Conservation (phyloP, 2,329 filamentous ascomycete species). For the Talaromyces sp. region DNA sequence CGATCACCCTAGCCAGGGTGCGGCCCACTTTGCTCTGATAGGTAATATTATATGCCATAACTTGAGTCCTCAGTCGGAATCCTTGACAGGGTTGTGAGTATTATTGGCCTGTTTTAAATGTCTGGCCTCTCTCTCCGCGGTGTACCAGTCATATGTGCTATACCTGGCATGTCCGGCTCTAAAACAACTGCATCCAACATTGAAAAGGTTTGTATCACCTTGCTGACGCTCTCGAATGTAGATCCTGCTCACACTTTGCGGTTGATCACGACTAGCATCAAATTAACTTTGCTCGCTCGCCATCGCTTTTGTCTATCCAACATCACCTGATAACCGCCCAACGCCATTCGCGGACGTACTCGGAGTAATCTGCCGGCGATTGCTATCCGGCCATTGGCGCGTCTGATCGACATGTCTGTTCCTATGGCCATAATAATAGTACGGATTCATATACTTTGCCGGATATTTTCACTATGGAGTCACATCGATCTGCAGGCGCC, state of each 20-base stretch:
- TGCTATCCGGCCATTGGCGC: neutral
- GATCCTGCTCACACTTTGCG: neutral
- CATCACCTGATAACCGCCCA: neutral
- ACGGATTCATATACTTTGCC: neutral
- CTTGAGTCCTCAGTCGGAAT: too few species aligned
- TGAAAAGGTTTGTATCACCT: too few species aligned
- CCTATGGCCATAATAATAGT: neutral
- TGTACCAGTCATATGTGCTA: neutral
- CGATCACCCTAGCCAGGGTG: conserved; percentile 1
- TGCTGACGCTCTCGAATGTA: neutral
- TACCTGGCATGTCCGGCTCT: neutral
- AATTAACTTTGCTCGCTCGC: neutral
- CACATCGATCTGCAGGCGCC: neutral
- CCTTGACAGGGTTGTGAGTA: too few species aligned
- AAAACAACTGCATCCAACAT: neutral
- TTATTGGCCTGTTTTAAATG: too few species aligned
- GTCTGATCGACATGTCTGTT: neutral
- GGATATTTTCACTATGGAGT: neutral
- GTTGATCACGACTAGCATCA: neutral
- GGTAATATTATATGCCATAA: too few species aligned
- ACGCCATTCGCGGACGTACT: neutral
- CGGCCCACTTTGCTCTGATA: neutral
- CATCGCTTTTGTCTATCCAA: neutral
- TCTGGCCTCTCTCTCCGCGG: too few species aligned
- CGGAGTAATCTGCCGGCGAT: neutral